A percentile compares a stretch with the other conserved stretches of the same genome.
phyloP scores from a whole-genome alignment of 2,329 filamentous ascomycete genomes.

The Ceratocystis colombiana region DNA sequence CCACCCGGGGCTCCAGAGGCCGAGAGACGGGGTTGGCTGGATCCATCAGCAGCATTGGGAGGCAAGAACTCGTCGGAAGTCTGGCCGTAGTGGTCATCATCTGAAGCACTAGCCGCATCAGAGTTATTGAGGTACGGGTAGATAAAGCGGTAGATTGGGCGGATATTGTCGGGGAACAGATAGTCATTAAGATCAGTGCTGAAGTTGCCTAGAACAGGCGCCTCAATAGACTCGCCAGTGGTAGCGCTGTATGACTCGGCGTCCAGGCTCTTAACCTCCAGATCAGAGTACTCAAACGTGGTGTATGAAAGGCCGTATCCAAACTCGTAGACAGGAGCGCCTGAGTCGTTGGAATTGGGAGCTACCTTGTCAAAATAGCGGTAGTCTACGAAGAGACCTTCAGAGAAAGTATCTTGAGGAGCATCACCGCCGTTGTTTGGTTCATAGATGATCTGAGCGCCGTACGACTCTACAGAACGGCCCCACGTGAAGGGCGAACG shows the following conservation, averaged over 20 bases:
- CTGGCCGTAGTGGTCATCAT: conserved; percentile 50
- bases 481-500: conserved; percentile 77
- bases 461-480: conserved; percentile 55
- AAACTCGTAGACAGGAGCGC: conserved; percentile 67
- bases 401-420: conserved; percentile 63
- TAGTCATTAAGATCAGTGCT: conserved; percentile 56
- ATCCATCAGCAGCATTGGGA: conserved; percentile 44
- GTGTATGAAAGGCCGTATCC: conserved; percentile 74
- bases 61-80: conserved; percentile 52
- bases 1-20: conserved; percentile 50
- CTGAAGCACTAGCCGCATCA: conserved; percentile 44
- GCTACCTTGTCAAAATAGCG: conserved; percentile 60
- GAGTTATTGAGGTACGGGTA: conserved; percentile 65
- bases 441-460: conserved; percentile 54
- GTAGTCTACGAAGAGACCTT: conserved; percentile 78
- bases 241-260: conserved; percentile 48
- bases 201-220: conserved; percentile 54
- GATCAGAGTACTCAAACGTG: conserved; percentile 62
- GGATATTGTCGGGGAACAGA: conserved; percentile 52
- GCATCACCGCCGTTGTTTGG: conserved; percentile 57
- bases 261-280: conserved; percentile 44
- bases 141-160: conserved; percentile 46
- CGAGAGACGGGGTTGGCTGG: conserved; percentile 45
- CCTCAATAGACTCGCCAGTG: conserved; percentile 50
- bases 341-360: conserved; percentile 34